phyloP scores from a whole-genome alignment of 2,329 filamentous ascomycete species.

The Alternaria longipes region DNA sequence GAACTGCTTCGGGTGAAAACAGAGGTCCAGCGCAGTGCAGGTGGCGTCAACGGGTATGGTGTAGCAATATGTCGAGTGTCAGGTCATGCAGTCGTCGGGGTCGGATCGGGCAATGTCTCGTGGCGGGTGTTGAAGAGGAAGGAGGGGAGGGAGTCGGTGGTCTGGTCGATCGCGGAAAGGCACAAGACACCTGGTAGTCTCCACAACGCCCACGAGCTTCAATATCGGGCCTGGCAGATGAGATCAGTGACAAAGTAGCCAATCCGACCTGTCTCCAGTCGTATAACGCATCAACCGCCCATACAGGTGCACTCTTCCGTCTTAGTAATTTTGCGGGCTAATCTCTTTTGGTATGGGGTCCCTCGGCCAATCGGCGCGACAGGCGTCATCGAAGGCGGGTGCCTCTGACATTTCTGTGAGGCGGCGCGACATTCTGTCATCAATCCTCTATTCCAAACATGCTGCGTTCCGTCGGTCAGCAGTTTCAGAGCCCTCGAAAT shows the following conservation, averaged over 20 bases:
- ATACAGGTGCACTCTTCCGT: conserved; percentile 18
- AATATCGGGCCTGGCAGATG: conserved; percentile 12
- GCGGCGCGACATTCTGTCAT: conserved; percentile 7
- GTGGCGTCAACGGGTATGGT: conserved; percentile 14
- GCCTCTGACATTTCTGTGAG: conserved; percentile 26
- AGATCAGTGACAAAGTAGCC: conserved; percentile 10
- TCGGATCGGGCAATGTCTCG: conserved; percentile 21
- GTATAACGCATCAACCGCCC: conserved; percentile 11
- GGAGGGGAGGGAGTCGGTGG: conserved; percentile 29
- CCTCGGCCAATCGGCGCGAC: conserved; percentile 34
- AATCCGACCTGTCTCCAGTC: conserved; percentile 10
- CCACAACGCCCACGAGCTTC: conserved; percentile 22
- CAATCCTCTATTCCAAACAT: conserved; percentile 29
- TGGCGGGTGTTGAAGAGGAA: conserved; percentile 18
- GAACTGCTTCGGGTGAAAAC: conserved; percentile 26
- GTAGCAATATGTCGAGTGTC: conserved; percentile 11
- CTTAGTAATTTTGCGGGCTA: conserved; percentile 36
- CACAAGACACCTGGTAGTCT: conserved; percentile 22
- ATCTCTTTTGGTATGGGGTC: conserved; percentile 14
- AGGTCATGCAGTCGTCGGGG: conserved; percentile 11
- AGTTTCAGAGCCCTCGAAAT: conserved; percentile 33
- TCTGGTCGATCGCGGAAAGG: conserved; percentile 20
- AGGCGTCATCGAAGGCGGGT: conserved; percentile 24
- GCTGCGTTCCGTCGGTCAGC: conserved; percentile 50
- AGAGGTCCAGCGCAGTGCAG: conserved; percentile 11